phyloP scores from a whole-genome alignment of 2,329 filamentous ascomycete species.

The Alternaria triticimaculans region DNA sequence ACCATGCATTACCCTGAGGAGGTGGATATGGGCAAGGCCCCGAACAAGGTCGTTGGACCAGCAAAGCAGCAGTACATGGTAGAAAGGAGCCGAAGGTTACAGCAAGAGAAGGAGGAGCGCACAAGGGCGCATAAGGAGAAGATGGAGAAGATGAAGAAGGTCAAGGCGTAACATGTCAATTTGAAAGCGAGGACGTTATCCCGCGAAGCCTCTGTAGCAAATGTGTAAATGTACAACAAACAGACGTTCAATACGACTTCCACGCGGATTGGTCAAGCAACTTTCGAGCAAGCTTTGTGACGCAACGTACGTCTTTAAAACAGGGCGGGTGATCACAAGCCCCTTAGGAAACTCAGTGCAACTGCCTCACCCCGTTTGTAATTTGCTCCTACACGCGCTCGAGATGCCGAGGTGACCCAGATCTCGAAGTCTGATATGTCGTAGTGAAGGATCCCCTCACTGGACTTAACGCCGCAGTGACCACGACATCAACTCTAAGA shows the following conservation, averaged over 20 bases:
- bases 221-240: conserved; percentile 15
- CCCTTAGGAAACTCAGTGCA: neutral
- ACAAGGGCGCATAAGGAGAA: neutral
- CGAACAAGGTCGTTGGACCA: conserved; percentile 21
- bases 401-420: neutral
- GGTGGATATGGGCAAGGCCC: conserved; percentile 27
- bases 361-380: neutral
- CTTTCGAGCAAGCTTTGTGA: neutral
- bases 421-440: neutral
- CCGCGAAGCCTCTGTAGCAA: neutral
- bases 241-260: conserved; percentile 4
- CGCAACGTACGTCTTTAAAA: neutral
- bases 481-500: neutral
- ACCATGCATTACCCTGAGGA: conserved; percentile 40
- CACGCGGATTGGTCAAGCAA: neutral
- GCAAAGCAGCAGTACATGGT: neutral
- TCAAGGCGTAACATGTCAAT: neutral
- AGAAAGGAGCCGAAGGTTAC: neutral
- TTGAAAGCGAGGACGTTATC: neutral
- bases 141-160: neutral
- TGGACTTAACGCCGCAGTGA: neutral
- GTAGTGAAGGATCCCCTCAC: neutral
- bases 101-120: neutral
- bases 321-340: neutral
- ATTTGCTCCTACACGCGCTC: neutral